These are phyloP conservation scores for Globisporangium uncinulatum DNA, from an alignment of 352 stramenopile species.

Conservation along the genomic window DNA sequence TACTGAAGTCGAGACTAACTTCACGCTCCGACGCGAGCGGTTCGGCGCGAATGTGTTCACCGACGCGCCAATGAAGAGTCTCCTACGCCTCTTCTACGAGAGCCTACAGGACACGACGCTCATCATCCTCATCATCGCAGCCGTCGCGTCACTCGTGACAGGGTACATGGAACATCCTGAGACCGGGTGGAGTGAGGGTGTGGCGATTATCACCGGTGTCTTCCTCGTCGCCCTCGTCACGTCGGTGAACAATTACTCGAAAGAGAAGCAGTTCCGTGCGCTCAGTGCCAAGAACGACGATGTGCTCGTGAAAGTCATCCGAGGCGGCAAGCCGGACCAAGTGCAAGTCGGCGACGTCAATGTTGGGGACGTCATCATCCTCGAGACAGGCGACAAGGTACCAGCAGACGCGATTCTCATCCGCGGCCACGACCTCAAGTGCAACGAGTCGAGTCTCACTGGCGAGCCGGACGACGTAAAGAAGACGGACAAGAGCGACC, in stretches of 20 bases:
- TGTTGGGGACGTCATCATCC: conserved; percentile 87
- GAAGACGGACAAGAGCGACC: conserved; percentile 73
- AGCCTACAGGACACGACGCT: conserved; percentile 88
- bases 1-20: conserved; percentile 52
- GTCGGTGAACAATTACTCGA: conserved; percentile 95
- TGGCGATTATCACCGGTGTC: conserved; percentile 92
- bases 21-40: conserved; percentile 40
- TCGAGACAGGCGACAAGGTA: conserved; percentile 92
- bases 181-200: conserved; percentile 92
- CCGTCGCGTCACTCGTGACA: conserved; percentile 80
- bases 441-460: conserved; percentile 95
- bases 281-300: conserved; percentile 88
- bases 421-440: conserved; percentile 89
- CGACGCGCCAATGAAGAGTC: conserved; percentile 75
- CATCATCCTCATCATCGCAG: conserved; percentile 85
- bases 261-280: conserved; percentile 87
- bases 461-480: conserved; percentile 93
- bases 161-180: conserved; percentile 72
- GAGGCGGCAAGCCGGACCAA: conserved; percentile 57
- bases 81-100: conserved; percentile 80
- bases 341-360: conserved; percentile 68
- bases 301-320: conserved; percentile 78
- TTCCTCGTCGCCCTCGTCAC: conserved; percentile 93
- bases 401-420: conserved; percentile 94
- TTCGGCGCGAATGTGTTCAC: conserved; percentile 66